A percentile compares a stretch with the other conserved stretches of the same genome.
These are phyloP conservation scores for Colletotrichum sp. DNA, from an alignment of 2,329 filamentous ascomycete species.

Conservation along the genomic window DNA sequence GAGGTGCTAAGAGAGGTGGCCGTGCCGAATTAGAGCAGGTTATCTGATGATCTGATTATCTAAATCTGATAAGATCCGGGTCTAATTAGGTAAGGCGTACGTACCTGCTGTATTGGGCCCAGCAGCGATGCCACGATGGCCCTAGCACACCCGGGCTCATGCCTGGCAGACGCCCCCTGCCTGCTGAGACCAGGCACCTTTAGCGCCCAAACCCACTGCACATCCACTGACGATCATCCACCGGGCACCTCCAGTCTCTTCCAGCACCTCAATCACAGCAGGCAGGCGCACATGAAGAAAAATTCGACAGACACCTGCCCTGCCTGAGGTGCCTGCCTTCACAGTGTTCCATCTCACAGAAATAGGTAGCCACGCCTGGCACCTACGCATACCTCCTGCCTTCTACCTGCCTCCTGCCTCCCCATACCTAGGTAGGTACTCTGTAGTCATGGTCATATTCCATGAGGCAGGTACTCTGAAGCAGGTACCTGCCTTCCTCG, in stretches of 20 bases:
- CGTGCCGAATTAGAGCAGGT: not conserved
- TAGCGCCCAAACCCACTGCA: constrained; percentile 2
- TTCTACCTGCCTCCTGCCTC: not conserved
- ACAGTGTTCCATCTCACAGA: not conserved
- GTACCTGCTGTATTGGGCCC: constrained; percentile 4
- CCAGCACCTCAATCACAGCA: not conserved
- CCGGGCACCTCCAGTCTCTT: not conserved
- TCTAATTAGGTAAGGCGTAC: constrained; percentile 20
- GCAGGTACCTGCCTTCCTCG: not conserved
- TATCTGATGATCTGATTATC: constrained; percentile 28
- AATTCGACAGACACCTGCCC: not conserved
- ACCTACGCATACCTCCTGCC: not conserved
- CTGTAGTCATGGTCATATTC: not conserved
- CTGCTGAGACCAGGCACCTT: not conserved
- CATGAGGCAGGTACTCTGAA: not conserved
- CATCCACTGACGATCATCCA: constrained; percentile 2
- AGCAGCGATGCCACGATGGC: constrained; percentile 8
- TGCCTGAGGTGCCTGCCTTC: not conserved
- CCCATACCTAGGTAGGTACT: not conserved
- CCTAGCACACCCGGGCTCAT: not conserved
- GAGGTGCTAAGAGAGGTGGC: not conserved
- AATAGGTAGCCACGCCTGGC: not conserved
- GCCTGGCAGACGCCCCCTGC: not conserved
- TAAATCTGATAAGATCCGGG: constrained; percentile 17
- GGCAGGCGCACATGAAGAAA: not conserved